phyloP scores from a whole-genome alignment of 2,329 filamentous ascomycete species.

The Phyllosticta citribraziliensis region DNA sequence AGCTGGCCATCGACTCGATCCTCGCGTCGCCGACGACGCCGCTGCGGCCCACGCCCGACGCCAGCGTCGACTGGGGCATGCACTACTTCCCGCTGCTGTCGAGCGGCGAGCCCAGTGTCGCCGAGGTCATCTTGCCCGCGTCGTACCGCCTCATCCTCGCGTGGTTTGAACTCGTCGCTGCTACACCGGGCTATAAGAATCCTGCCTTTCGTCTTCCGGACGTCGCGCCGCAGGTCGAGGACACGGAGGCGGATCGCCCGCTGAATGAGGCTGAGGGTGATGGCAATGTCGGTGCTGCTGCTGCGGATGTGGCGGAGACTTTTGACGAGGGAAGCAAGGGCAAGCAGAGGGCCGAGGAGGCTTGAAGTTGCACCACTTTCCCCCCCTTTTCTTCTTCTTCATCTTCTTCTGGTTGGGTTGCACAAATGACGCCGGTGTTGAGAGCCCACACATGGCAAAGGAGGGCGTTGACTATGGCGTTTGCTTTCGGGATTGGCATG shows the following conservation, averaged over 20 bases:
- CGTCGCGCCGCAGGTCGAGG: neutral
- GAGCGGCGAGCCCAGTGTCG: neutral
- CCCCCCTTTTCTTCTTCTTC: neutral
- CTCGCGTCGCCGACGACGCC: neutral
- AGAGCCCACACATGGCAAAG: neutral
- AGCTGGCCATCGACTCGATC: neutral
- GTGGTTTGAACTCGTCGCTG: conserved; percentile 5
- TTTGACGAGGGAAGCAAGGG: neutral
- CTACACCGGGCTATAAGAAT: neutral
- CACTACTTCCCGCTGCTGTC: conserved; percentile 7
- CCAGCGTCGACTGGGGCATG: conserved; percentile 4
- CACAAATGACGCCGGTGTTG: neutral
- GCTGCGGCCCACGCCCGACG: neutral
- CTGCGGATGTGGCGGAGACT: neutral
- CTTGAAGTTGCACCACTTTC: neutral
- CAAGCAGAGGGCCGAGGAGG: neutral
- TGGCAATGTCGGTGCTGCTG: neutral
- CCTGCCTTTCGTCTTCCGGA: neutral
- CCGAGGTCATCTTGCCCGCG: conserved; percentile 1
- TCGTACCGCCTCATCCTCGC: neutral
- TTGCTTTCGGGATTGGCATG: neutral
- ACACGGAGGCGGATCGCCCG: neutral
- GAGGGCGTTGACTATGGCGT: neutral
- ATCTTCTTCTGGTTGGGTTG: neutral
- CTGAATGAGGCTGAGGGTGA: neutral